phyloP scores from a whole-genome alignment of 1,139 yeast genomes.

The Martiniozyma asiatica region DNA sequence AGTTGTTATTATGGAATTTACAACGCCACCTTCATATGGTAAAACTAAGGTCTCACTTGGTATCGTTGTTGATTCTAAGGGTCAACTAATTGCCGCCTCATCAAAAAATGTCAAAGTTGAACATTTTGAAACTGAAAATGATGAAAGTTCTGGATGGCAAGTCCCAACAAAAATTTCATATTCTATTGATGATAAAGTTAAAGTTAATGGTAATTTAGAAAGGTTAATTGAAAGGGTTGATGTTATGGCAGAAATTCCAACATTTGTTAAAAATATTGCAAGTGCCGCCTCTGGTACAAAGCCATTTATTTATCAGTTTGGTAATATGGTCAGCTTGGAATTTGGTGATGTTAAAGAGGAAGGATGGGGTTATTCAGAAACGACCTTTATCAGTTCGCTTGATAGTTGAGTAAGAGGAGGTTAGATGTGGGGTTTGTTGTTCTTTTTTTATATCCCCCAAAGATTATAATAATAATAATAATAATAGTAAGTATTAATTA shows the following conservation, averaged over 20 bases:
- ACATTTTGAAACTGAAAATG: conserved; percentile 49
- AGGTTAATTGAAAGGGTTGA: conserved; percentile 79
- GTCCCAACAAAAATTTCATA: conserved; percentile 63
- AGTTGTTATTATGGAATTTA: conserved; percentile 87
- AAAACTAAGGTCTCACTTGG: conserved; percentile 73
- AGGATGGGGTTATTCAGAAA: conserved; percentile 72
- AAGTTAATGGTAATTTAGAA: conserved; percentile 42
- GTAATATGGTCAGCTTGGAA: conserved; percentile 35
- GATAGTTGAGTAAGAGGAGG: too few species aligned
- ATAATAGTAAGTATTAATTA: too few species aligned
- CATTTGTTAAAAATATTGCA: conserved; percentile 83
- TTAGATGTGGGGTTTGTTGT: too few species aligned
- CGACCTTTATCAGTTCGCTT: conserved; percentile 55
- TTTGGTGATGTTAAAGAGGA: conserved; percentile 33
- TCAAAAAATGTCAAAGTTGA: conserved; percentile 51
- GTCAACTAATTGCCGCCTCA: conserved; percentile 53
- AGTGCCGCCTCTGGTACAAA: conserved; percentile 92
- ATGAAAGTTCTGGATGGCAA: conserved; percentile 87
- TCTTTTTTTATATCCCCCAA: too few species aligned
- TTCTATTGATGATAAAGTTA: conserved; percentile 26
- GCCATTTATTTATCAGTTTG: conserved; percentile 89
- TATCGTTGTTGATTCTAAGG: conserved; percentile 47
- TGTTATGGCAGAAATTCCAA: conserved; percentile 95
- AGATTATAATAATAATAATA: too few species aligned
- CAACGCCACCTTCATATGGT: conserved; percentile 86